A percentile compares a stretch with the other conserved stretches of the same genome.
Conservation (phyloP, 2,329 filamentous ascomycete genomes). For the Diaporthe ilicicola region DNA sequence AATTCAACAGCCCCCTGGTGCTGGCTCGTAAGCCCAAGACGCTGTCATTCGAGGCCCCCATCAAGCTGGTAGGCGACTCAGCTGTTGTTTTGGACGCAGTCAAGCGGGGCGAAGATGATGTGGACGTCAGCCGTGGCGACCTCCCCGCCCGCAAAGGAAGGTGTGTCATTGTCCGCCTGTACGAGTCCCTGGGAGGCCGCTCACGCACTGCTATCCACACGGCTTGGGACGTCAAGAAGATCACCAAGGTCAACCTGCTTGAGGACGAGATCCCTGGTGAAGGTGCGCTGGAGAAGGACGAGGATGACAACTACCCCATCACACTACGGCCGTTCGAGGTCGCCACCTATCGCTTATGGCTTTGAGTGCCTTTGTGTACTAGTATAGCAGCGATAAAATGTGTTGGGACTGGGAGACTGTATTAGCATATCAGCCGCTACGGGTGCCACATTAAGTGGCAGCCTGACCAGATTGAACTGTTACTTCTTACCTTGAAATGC, state of each 20-base stretch:
- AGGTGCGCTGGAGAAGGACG: conserved; percentile 68
- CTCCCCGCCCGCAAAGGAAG: conserved; percentile 73
- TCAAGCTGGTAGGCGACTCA: conserved; percentile 71
- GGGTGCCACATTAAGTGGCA: neutral
- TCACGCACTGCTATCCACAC: conserved; percentile 76
- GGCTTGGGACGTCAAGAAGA: conserved; percentile 75
- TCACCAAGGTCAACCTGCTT: conserved; percentile 84
- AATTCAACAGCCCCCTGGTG: conserved; percentile 86
- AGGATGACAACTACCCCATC: conserved; percentile 64
- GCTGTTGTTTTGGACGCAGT: conserved; percentile 86
- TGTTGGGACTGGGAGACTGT: neutral
- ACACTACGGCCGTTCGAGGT: conserved; percentile 85
- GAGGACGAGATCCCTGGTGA: conserved; percentile 73
- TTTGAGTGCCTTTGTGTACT: conserved; percentile 44
- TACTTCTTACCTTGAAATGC: neutral
- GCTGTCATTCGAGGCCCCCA: conserved; percentile 51
- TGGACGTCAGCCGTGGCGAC: conserved; percentile 72
- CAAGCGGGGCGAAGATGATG: conserved; percentile 92
- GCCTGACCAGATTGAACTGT: neutral
- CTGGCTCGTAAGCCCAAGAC: conserved; percentile 54
- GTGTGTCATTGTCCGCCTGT: conserved; percentile 85
- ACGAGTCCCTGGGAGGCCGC: conserved; percentile 87
- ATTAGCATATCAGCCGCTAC: neutral
- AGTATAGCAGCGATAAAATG: neutral
- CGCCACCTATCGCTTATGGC: conserved; percentile 75